Evolutionary conservation across 169 alveolate species (phyloP).

Genomic region (Eimeria maxima): DNA sequence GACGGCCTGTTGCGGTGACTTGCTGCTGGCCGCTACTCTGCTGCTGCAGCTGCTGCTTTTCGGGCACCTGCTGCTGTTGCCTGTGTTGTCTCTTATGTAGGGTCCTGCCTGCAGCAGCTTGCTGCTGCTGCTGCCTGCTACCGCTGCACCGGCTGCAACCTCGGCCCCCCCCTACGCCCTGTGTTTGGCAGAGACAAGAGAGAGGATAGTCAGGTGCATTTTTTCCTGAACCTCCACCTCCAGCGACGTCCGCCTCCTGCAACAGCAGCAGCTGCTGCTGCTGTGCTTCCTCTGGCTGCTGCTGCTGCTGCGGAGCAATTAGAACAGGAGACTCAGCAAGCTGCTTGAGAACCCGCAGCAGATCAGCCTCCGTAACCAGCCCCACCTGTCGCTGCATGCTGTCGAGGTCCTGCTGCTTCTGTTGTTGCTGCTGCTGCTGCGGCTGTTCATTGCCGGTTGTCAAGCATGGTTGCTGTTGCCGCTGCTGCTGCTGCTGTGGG

Average conservation of each 20-base stretch:
- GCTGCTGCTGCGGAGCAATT: conserved; percentile 62
- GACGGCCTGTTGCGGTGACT: not conserved
- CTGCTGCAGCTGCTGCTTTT: conserved; percentile 70
- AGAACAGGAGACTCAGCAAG: conserved; percentile 37
- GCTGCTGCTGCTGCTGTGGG: conserved; percentile 59
- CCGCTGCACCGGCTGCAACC: conserved; percentile 66
- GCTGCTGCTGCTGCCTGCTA: conserved; percentile 62
- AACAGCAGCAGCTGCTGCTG: conserved; percentile 54
- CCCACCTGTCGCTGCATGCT: conserved; percentile 55
- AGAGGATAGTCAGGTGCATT: conserved; percentile 57
- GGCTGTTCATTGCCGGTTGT: not conserved
- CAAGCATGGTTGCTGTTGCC: conserved; percentile 44
- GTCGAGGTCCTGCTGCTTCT: conserved; percentile 58
- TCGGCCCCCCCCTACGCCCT: conserved; percentile 22
- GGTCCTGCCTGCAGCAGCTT: conserved; percentile 18
- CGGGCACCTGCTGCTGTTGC: conserved; percentile 43
- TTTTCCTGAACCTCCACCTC: not conserved
- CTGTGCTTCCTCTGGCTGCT: conserved; percentile 51
- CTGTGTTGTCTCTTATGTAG: not conserved
- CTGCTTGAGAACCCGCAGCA: conserved; percentile 65
- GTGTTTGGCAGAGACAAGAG: conserved; percentile 41
- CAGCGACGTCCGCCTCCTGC: conserved; percentile 21
- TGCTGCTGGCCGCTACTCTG: conserved; percentile 42
- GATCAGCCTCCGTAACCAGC: conserved; percentile 44
- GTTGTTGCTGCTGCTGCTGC: conserved; percentile 59